Evolutionary conservation across 2,329 filamentous ascomycete species (phyloP).

Genomic region (Alternaria atra): DNA sequence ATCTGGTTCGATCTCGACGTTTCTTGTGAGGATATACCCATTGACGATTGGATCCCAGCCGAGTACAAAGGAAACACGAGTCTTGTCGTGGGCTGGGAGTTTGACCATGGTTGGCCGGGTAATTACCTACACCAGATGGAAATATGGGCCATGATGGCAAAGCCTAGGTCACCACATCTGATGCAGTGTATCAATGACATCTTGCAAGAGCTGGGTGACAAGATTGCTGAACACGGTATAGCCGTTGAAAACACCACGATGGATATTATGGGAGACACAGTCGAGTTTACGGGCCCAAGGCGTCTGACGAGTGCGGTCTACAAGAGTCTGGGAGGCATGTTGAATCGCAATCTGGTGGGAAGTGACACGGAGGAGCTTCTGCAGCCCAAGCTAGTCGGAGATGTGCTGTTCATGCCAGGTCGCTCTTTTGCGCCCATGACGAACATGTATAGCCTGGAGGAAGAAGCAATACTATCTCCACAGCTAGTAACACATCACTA

Average conservation of each 20-base stretch:
- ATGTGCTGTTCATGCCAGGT: constrained; percentile 36
- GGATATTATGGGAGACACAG: constrained; percentile 36
- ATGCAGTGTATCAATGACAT: constrained; percentile 38
- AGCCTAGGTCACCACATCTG: constrained; percentile 33
- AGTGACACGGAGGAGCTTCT: constrained; percentile 30
- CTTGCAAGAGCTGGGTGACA: constrained; percentile 22
- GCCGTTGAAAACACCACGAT: constrained; percentile 23
- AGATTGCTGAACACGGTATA: constrained; percentile 23
- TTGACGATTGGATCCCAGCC: constrained; percentile 50
- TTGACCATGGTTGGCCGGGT: constrained; percentile 42
- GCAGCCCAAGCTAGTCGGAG: constrained; percentile 39
- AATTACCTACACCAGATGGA: constrained; percentile 36
- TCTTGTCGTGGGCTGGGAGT: constrained; percentile 53
- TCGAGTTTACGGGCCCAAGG: constrained; percentile 41
- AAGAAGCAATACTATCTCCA: constrained; percentile 11
- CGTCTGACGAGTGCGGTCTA: constrained; percentile 36
- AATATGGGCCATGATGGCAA: constrained; percentile 45
- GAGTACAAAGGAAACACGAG: constrained; percentile 41
- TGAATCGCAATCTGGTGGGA: constrained; percentile 23
- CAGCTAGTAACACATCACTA: constrained; percentile 28
- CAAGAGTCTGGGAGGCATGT: constrained; percentile 31
- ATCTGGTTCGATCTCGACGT: constrained; percentile 56
- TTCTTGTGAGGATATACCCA: constrained; percentile 43
- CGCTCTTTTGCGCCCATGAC: constrained; percentile 21
- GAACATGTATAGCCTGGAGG: constrained; percentile 23